Base-by-base conservation (phyloP, 495 filamentous ascomycete genomes). In the Margaritispora aquatica region DNA sequence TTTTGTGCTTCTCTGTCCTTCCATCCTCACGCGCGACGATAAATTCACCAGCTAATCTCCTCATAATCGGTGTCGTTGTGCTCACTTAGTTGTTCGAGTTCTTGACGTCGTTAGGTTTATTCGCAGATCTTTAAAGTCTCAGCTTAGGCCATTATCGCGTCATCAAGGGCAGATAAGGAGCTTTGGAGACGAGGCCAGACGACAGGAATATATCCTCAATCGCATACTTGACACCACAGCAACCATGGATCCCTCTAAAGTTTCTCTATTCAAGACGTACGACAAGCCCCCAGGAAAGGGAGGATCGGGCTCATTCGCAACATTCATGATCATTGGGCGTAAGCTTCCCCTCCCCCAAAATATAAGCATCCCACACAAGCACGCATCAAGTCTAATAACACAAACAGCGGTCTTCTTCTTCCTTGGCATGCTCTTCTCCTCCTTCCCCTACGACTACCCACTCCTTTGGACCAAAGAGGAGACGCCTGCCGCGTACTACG, bases 371-470 rank as follows among this genome's bases (percentile, higher is more conserved):
- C n/a, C n/a, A 29, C 26, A 26, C 47, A 54, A 48, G 26, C 24
- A 23, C 24, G 26, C 21, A 62, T 56, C 34, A 26, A 63, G n/a
- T n/a, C n/a, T n/a, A n/a, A n/a, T n/a, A n/a, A 38, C 54, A 38
- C 27, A 26, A n/a, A 29, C 36, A 68, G 66, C 47, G 49, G 60
- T 58, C 48, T 62, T 60, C 69, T 98, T 98, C 84, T 94, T 96
- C 84, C 87, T 98, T 58, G 94, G 94, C 65, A 94, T 97, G 70
- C 87, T 98, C 74, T 98, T 97, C 86, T 90, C 91, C 70, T 82
- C 86, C 65, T 95, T 97, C 76, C 90, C 95, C 59, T 97, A 97
- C 80, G 94, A 98, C 83, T 96, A 92, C 79, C 90, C 92, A 51
- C 87, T 97, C 59, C 89, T 98, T 34, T 98, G 94, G 94, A 87